A percentile compares a stretch with the other conserved stretches of the same genome.
Evolutionary conservation across 352 stramenopile species (phyloP).

Genomic region (Globisporangium alternatum): DNA sequence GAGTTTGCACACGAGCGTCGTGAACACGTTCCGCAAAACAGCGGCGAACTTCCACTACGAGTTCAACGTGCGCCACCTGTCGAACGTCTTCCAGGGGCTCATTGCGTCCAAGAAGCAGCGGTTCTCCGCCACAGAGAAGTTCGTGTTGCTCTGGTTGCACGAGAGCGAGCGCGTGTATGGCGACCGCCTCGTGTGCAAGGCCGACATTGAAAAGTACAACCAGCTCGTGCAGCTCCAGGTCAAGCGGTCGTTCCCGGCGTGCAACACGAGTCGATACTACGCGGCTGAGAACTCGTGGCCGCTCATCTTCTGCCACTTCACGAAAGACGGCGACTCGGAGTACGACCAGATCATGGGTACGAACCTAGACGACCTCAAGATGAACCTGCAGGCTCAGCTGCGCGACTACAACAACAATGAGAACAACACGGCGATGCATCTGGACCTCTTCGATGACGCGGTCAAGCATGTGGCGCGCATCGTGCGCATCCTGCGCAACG

Average conservation of each 20-base stretch:
- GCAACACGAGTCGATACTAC: conserved; percentile 92
- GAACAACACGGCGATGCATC: conserved; percentile 94
- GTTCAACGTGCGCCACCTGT: conserved; percentile 96
- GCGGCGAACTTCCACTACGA: conserved; percentile 98
- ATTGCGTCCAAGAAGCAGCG: conserved; percentile 92
- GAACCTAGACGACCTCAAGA: conserved; percentile 87
- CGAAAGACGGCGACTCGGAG: conserved; percentile 89
- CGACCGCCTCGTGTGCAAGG: conserved; percentile 91
- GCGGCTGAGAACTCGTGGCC: conserved; percentile 94
- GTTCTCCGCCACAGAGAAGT: conserved; percentile 91
- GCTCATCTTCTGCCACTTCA: conserved; percentile 96
- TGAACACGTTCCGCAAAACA: conserved; percentile 93
- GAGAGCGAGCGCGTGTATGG: conserved; percentile 96
- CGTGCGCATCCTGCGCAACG: conserved; percentile 90
- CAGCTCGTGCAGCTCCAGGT: conserved; percentile 91
- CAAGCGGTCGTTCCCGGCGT: conserved; percentile 92
- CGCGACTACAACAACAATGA: conserved; percentile 96
- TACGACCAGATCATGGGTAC: conserved; percentile 93
- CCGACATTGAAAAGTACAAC: conserved; percentile 94
- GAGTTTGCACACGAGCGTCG: conserved; percentile 89
- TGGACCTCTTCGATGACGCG: conserved; percentile 96
- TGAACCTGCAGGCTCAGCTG: conserved; percentile 88
- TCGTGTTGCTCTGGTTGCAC: conserved; percentile 94
- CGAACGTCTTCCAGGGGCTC: conserved; percentile 95
- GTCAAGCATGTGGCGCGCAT: conserved; percentile 96